Percentiles rank a stretch among this genome's conserved stretches.
Evolutionary conservation across 345 rosid species (phyloP).

Genomic region (Sonneratia alba): DNA sequence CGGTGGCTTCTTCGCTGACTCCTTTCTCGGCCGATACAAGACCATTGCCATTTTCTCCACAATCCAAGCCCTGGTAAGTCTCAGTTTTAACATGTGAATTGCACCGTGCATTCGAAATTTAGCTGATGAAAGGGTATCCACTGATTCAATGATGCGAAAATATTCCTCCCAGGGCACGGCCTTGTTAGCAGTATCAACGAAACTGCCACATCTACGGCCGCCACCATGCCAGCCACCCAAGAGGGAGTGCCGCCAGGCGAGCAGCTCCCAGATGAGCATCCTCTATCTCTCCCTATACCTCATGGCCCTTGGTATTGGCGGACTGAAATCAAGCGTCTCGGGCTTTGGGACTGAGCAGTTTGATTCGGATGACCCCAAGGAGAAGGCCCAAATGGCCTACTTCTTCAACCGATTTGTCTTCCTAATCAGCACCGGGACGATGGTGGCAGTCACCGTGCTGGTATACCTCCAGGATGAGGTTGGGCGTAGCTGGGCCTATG

Average conservation of each 20-base stretch:
- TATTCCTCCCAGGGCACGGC: constrained; percentile 49
- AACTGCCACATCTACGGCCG: constrained; percentile 55
- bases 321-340: constrained; percentile 60
- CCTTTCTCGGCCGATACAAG: constrained; percentile 51
- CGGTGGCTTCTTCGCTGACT: constrained; percentile 62
- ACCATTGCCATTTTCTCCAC: constrained; percentile 65
- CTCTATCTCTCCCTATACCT: constrained; percentile 49
- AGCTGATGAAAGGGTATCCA: too few relatives aligned
- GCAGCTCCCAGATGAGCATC: constrained; percentile 57
- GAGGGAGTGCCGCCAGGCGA: constrained; percentile 41
- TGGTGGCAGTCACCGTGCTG: constrained; percentile 54
- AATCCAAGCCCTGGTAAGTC: constrained; percentile 49
- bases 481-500: constrained; percentile 50
- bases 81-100: background rate
- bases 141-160: too few relatives aligned
- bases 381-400: constrained; percentile 46
- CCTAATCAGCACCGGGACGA: constrained; percentile 44
- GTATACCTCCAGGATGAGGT: constrained; percentile 58
- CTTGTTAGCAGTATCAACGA: constrained; percentile 44
- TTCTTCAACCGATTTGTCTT: constrained; percentile 62
- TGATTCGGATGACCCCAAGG: constrained; percentile 48
- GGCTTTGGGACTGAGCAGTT: constrained; percentile 65
- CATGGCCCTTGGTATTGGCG: constrained; percentile 61
- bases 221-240: constrained; percentile 39
- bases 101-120: too few relatives aligned